A percentile compares a stretch with the other conserved stretches of the same genome.
These are phyloP conservation scores for Aspergillus neotritici DNA, from an alignment of 2,329 filamentous ascomycete species.

Conservation along the genomic window DNA sequence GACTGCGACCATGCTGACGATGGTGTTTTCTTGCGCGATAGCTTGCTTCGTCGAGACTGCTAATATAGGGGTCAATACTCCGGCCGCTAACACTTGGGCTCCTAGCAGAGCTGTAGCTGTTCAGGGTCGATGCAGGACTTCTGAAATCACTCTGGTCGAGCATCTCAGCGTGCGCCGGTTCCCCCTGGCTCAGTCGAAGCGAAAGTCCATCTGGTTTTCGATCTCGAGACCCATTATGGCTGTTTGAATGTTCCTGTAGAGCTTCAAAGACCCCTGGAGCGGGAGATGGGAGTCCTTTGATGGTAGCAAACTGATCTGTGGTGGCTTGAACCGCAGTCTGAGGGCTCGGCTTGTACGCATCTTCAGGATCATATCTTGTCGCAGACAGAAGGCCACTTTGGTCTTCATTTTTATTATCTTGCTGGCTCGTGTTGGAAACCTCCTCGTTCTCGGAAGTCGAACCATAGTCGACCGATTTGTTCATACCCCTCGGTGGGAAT, in stretches of 20 bases:
- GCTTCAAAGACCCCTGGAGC: slow-evolving; percentile 58
- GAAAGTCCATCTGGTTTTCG: slow-evolving; percentile 73
- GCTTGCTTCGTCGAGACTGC: slow-evolving; percentile 72
- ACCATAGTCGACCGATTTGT: slow-evolving; percentile 42
- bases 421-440: slow-evolving; percentile 13
- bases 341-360: slow-evolving; percentile 44
- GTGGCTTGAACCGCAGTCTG: slow-evolving; percentile 63
- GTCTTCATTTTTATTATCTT: slow-evolving; percentile 9
- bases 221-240: slow-evolving; percentile 59
- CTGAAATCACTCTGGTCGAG: slow-evolving; percentile 46
- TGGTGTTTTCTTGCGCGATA: slow-evolving; percentile 52
- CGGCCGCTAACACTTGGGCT: slow-evolving; percentile 58
- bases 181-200: slow-evolving; percentile 53
- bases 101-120: slow-evolving; percentile 47
- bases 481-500: slow-evolving; percentile 38
- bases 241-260: slow-evolving; percentile 55
- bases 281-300: slow-evolving; percentile 61
- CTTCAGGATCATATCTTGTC: slow-evolving; percentile 41
- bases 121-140: slow-evolving; percentile 33
- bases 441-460: slow-evolving; percentile 43
- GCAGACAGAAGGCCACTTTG: slow-evolving; percentile 37
- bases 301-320: slow-evolving; percentile 54
- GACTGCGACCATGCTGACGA: slow-evolving; percentile 48
- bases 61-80: slow-evolving; percentile 78
- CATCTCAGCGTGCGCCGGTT: slow-evolving; percentile 45